Base-by-base conservation (phyloP, 768 basidiomycete species). In the Trametes maxima region DNA sequence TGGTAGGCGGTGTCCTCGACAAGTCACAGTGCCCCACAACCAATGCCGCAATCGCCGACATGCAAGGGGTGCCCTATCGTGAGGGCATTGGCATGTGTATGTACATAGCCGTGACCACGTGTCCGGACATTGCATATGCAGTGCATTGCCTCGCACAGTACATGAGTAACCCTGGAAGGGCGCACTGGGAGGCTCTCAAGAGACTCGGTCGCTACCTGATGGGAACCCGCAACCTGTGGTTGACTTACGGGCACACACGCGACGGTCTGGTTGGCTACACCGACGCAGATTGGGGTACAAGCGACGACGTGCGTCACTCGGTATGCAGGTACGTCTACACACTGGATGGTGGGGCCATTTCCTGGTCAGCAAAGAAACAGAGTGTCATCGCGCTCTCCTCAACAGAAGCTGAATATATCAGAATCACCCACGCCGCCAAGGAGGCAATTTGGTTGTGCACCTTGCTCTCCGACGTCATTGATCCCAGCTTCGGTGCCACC, bases 321-420 rank as follows among this genome's bases (percentile, higher is more conserved):
- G 60, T 67, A 25, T 67, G 68, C 25, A 73, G 76, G 1, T 75
- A 73, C 59, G 50, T 68, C 5, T 74, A 71, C 68, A 60, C 65
- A 19, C 42, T 72, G 35, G 66, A 45, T 24, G 68, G 65, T 2
- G 70, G 62, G 0, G 57, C 62, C 11, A 59, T 78, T 33, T 48
- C 59, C 14, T 78, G 76, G 74, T 54, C 50, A 1, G 67, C 71
- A 0, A 64, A 67, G 48, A 68, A 71, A 55, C 77, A 77, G 64
- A 19, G 61, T 10, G 64, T 64, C 16, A 64, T 74, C 36, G 69
- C 75, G 1, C 43, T 66, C 5, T 77, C 74, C 1, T 72, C 67
- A 28, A 72, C 68, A 17, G 73, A 78, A 59, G 74, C 78, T 1
- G 74, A 78, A 66, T 77, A 74, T 62, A 68, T 77, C 22, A 71